phyloP scores from a whole-genome alignment of 345 rosid species.

The Hirschfeldia incana region DNA sequence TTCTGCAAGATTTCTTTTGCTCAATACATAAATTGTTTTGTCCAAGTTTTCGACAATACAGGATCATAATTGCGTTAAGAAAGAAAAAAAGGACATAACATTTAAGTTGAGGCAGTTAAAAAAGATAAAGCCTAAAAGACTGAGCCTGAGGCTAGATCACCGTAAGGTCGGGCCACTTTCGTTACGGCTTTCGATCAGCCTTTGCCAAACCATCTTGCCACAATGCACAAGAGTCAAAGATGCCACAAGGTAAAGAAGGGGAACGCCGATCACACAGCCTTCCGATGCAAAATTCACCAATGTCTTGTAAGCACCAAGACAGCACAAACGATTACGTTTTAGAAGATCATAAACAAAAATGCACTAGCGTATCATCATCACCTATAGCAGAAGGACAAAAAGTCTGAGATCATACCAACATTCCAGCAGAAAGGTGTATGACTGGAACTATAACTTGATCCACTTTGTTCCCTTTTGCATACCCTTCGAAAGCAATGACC shows the following conservation, averaged over 20 bases:
- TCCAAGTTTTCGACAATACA: constrained; percentile 5
- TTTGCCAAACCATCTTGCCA: constrained; percentile 76
- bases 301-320: constrained; percentile 49
- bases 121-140: constrained; percentile 1
- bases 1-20: background rate
- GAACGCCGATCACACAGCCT: constrained; percentile 78
- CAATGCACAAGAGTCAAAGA: constrained; percentile 68
- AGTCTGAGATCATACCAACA: constrained; percentile 60
- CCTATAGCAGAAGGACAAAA: constrained; percentile 1
- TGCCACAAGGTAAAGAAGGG: constrained; percentile 72
- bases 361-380: constrained; percentile 2
- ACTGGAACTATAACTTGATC: constrained; percentile 80
- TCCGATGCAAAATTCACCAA: constrained; percentile 77
- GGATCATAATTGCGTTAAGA: background rate
- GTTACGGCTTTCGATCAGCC: constrained; percentile 58
- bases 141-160: constrained; percentile 16
- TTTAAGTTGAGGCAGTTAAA: constrained; percentile 1
- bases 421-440: constrained; percentile 81
- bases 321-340: background rate
- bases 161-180: constrained; percentile 8
- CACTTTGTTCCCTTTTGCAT: constrained; percentile 81
- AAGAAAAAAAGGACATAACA: background rate
- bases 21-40: background rate
- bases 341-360: background rate
- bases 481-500: constrained; percentile 92